Base-by-base conservation (phyloP, 2,329 filamentous ascomycete species). In the Colletotrichum eremochloae region DNA sequence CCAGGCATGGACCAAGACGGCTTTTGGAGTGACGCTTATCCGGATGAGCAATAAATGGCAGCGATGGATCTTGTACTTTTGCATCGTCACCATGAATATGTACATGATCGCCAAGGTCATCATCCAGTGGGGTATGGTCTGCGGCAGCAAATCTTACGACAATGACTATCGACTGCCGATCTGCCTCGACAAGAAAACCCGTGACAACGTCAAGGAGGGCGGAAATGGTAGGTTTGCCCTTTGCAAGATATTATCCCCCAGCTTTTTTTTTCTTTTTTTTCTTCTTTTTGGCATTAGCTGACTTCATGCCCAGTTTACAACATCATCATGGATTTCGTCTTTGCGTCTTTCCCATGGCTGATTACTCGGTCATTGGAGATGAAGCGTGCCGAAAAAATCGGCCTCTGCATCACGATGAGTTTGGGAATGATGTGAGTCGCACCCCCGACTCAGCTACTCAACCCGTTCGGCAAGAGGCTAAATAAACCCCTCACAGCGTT, bases 41-140 rank as follows among this genome's bases (percentile, higher is more conserved):
- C 76, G 82, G 8, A 82, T 88, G 76, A 85, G 84, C 46, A 84
- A 84, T 66, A 79, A 76, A 14, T 85, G 82, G 81, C 82, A 84
- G 73, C 78, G 78, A 68, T 79, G 78, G 71, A 76, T 86, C 11
- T 76, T 87, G 1, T 87, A 85, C 84, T 86, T 84, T 76, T 86
- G 84, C 75, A 87, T 88, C 52, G 74, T 77, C 57, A 81, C 80
- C 14, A 86, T 88, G 84, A 87, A 87, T 73, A 31, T 79, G 0
- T 87, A 68, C 65, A 86, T 87, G 81, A 46, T 85, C n/a, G 53
- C 78, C 55, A 87, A 87, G 76, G 81, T 84, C 63, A 63, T 88
- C 67, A 79, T 88, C 48, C 83, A 87, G 69, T 88, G 86, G 86
- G 84, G 81, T 38, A 86, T 81, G 75, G 79, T 86, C 18, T 87